Conservation (phyloP, 1,284 basidiomycete genomes). For the Cryptococcus hybrid region DNA sequence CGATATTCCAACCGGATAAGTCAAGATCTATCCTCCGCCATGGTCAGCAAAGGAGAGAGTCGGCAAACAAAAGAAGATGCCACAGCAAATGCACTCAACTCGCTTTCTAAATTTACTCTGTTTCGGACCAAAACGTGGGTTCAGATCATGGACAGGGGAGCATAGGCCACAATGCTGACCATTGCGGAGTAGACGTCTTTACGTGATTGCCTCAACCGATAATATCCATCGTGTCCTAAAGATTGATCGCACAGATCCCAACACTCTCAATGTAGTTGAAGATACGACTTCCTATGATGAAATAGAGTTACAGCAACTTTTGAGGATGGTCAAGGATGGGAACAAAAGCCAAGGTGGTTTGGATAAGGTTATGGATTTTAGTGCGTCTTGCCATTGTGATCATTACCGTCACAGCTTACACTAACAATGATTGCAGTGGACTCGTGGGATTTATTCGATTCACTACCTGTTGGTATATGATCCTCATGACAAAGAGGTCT, state of each 20-base stretch:
- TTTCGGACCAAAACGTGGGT: slow-evolving; percentile 74
- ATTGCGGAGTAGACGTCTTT: slow-evolving; percentile 62
- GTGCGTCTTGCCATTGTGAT: slow-evolving; percentile 19
- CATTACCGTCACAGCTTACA: neutral
- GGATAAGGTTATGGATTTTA: slow-evolving; percentile 75
- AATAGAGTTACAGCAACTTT: slow-evolving; percentile 81
- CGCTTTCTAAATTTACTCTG: slow-evolving; percentile 82
- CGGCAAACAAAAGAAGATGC: too few species aligned
- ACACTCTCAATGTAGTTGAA: slow-evolving; percentile 72
- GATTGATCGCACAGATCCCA: slow-evolving; percentile 78
- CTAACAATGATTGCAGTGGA: slow-evolving; percentile 20
- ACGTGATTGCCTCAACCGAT: slow-evolving; percentile 68
- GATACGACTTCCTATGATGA: slow-evolving; percentile 85
- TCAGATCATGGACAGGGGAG: neutral
- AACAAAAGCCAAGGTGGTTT: slow-evolving; percentile 85
- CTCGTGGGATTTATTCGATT: slow-evolving; percentile 76
- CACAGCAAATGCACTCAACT: slow-evolving; percentile 21
- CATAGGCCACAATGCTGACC: neutral
- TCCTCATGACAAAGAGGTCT: slow-evolving; percentile 83
- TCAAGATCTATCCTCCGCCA: too few species aligned
- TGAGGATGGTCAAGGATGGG: slow-evolving; percentile 93
- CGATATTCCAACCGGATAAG: too few species aligned
- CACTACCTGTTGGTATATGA: slow-evolving; percentile 88
- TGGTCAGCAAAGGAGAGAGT: too few species aligned
- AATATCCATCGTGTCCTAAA: slow-evolving; percentile 80